phyloP scores from a whole-genome alignment of 169 alveolate genomes.

The Plasmodium cynomolgi region DNA sequence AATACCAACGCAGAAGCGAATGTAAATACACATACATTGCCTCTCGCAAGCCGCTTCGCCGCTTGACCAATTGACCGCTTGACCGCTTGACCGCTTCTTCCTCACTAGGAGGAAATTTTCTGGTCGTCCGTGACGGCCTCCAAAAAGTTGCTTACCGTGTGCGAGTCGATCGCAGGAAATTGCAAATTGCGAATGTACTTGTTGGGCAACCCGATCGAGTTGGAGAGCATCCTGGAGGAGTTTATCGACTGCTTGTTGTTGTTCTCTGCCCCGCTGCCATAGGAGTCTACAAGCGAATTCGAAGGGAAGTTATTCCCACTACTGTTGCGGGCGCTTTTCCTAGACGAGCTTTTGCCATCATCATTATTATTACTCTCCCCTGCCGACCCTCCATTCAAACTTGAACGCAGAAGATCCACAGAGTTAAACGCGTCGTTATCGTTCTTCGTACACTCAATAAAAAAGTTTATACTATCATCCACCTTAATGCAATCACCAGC shows the following conservation, averaged over 20 bases:
- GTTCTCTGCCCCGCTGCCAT: neutral
- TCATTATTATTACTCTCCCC: neutral
- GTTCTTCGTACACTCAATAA: slow-evolving; percentile 39
- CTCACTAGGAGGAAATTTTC: slow-evolving; percentile 31
- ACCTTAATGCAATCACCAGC: neutral
- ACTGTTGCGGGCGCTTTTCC: neutral
- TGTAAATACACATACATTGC: neutral
- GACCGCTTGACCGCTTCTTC: neutral
- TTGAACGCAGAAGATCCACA: slow-evolving; percentile 43
- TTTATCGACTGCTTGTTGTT: slow-evolving; percentile 14
- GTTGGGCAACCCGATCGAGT: slow-evolving; percentile 48
- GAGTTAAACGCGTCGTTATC: slow-evolving; percentile 40
- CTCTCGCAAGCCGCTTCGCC: neutral
- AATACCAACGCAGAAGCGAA: neutral
- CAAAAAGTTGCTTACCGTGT: slow-evolving; percentile 36
- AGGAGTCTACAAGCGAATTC: slow-evolving; percentile 4
- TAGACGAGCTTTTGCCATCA: neutral
- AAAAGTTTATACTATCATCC: slow-evolving; percentile 44
- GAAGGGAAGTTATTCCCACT: neutral
- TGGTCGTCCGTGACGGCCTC: slow-evolving; percentile 66
- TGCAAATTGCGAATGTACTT: slow-evolving; percentile 45
- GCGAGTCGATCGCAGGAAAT: slow-evolving; percentile 36
- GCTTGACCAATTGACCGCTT: neutral
- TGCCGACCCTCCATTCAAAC: slow-evolving; percentile 3
- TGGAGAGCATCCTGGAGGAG: slow-evolving; percentile 36